Conservation (phyloP, 257 asterid genomes). For the Linaria vulgaris region DNA sequence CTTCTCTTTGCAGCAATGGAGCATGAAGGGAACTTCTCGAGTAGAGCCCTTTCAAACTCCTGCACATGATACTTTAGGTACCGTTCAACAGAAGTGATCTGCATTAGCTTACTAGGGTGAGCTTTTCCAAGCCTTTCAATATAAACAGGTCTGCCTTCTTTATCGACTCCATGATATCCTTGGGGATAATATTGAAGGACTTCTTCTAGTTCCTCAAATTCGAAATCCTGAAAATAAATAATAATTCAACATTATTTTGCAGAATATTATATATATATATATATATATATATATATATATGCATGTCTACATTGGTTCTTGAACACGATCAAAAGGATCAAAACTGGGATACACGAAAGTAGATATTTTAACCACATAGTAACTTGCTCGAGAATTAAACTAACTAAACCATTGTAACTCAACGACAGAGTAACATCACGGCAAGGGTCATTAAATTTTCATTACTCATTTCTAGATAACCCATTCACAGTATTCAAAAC, state of each 20-base stretch:
- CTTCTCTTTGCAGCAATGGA: slow-evolving; percentile 82
- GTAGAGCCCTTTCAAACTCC: slow-evolving; percentile 83
- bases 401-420: too few species aligned
- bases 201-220: slow-evolving; percentile 79
- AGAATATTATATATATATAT: slow-evolving; percentile 2
- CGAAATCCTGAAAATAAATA: slow-evolving; percentile 63
- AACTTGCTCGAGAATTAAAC: too few species aligned
- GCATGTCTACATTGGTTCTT: background rate
- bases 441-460: too few species aligned
- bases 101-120: slow-evolving; percentile 75
- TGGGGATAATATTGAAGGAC: slow-evolving; percentile 91
- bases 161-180: slow-evolving; percentile 98
- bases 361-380: too few species aligned
- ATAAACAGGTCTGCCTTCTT: slow-evolving; percentile 93
- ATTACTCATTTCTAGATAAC: too few species aligned
- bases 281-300: background rate
- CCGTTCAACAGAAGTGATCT: slow-evolving; percentile 75
- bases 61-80: slow-evolving; percentile 88
- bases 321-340: too few species aligned
- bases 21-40: slow-evolving; percentile 90
- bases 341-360: too few species aligned
- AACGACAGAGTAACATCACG: too few species aligned
- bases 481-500: too few species aligned
- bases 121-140: slow-evolving; percentile 96
- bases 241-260: slow-evolving; percentile 16